Evolutionary conservation across 768 basidiomycete species (phyloP), one percentile per base, ranked within the genome.

Genomic region (Boletus vinaceobasis): DNA sequence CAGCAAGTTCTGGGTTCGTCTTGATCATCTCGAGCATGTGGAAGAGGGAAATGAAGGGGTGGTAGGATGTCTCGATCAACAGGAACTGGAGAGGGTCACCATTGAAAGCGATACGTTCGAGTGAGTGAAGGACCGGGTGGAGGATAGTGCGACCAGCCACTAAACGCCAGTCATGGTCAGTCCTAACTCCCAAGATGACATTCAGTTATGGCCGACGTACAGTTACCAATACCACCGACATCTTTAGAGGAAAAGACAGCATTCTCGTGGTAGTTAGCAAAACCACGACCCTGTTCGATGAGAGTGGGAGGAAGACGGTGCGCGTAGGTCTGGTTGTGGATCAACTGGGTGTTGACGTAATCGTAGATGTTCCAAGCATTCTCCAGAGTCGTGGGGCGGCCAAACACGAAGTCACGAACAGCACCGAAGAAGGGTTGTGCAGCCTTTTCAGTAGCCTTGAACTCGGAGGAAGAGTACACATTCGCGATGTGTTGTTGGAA

Each of bases 31-130:
- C 88, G 19, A 89, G 82, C 71, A 88, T 81, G 67, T 85, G 82
- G 82, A 94, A 88, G 70, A 94, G 78, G 5, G 90, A 92, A 65
- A 93, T 85, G 81, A 95, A 91, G 14, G 92, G 86, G 71, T 93
- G 92, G 77, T 94, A 94, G 58, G 89, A 88, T 15, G 86, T 85
- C 73, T 89, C 83, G 61, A 90, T 77, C 60, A 92, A 68, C 71
- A 87, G 77, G 73, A 94, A 80, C 63, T 89, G 86, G 48, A 93
- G 82, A 43, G 89, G 86, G 73, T 90, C 86, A 57, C 80, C 83
- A 63, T 86, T 84, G 77, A 85, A 89, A 43, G 87, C 82, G 68
- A 95, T 86, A 63, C 84, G 85, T 65, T 88, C 82, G 52, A 94
- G 80, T 10, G 89, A 83, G 50, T 63, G 72, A 48, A 93, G 74